Percentiles rank a stretch among this genome's conserved stretches.
Evolutionary conservation across 768 basidiomycete species (phyloP).

Genomic region (Melanogaster broomeanus): DNA sequence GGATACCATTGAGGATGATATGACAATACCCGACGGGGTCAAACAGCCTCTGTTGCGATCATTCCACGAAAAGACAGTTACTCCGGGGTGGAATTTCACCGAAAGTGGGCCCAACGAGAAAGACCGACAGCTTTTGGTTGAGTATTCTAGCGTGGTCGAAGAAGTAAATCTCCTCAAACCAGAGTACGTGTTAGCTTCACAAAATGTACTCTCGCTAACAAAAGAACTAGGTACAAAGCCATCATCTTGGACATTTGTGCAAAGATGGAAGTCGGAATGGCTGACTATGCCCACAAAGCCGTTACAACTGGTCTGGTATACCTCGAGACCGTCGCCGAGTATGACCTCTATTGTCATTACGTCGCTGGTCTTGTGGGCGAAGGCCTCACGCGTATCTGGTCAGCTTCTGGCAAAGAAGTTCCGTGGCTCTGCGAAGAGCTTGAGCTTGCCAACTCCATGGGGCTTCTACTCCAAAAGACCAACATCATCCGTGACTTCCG

Average conservation of each 20-base stretch:
- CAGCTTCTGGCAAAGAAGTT: too few species aligned
- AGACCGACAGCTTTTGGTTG: slow-evolving; percentile 80
- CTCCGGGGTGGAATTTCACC: slow-evolving; percentile 85
- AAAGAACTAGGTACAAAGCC: slow-evolving; percentile 56
- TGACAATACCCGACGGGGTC: slow-evolving; percentile 84
- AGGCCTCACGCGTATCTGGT: too few species aligned
- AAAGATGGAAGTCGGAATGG: slow-evolving; percentile 96
- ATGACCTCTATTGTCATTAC: too few species aligned
- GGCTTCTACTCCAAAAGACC: slow-evolving; percentile 95
- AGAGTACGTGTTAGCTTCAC: slow-evolving; percentile 41
- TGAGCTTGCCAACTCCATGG: too few species aligned
- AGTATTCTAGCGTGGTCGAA: slow-evolving; percentile 78
- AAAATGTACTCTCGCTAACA: slow-evolving; percentile 2
- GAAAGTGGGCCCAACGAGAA: slow-evolving; percentile 86
- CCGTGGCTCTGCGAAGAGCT: too few species aligned
- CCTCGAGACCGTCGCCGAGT: slow-evolving; percentile 68
- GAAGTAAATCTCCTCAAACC: slow-evolving; percentile 74
- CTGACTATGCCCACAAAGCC: slow-evolving; percentile 87
- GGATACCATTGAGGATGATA: slow-evolving; percentile 99
- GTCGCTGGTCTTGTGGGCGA: too few species aligned
- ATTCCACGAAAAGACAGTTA: slow-evolving; percentile 78
- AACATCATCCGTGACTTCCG: slow-evolving; percentile 96
- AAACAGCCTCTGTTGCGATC: slow-evolving; percentile 86
- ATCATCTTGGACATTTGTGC: slow-evolving; percentile 81
- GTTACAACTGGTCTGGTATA: slow-evolving; percentile 69